Base-by-base conservation (phyloP, 352 stramenopile species). In the Blastocystis sp. region DNA sequence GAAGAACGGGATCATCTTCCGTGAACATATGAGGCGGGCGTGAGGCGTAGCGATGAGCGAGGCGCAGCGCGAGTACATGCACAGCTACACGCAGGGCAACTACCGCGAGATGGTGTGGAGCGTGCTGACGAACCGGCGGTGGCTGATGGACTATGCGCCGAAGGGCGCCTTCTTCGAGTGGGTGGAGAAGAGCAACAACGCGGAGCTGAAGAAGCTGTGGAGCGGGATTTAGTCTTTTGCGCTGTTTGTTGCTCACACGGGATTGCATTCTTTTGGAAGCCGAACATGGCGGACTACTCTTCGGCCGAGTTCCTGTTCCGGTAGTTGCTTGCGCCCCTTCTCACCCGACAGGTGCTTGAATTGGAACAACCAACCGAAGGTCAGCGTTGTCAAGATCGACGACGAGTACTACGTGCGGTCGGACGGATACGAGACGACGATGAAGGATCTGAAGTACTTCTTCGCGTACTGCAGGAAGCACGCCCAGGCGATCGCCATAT, bases 11-110 rank as follows among this genome's bases (percentile, higher is more conserved):
- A 81, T 81, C 48, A 81, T 81, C n/a, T 43, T 38, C 28, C 70
- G 70, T 81, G 65, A 23, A 17, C 17, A 60, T 62, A 19, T 21
- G 41, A 19, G 28, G 59, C 7, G 3, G 45, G 45, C 9, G 59
- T 81, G 70, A 81, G 28, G 38, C 23, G 14, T 41, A 81, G 70
- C 70, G 10, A 81, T 81, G 70, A 81, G 48, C 59, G 53, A 62
- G 59, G 23, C 23, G 5, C 70, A 81, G 45, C 40, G 70, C n/a
- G 19, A 81, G 45, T 81, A 81, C 59, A 21, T 81, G 48, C 66
- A 81, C 41, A 52, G 45, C 11, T 64, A 66, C 70, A 66, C 70
- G 21, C 48, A 81, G 48, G 70, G 70, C 10, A 81, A 81, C 59
- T 81, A 81, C 43, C 70, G 70, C 4, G 66, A 77, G 41, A 19